Conservation (phyloP, 192 early-diverging fungal species). For the Geranomyces variabilis region DNA sequence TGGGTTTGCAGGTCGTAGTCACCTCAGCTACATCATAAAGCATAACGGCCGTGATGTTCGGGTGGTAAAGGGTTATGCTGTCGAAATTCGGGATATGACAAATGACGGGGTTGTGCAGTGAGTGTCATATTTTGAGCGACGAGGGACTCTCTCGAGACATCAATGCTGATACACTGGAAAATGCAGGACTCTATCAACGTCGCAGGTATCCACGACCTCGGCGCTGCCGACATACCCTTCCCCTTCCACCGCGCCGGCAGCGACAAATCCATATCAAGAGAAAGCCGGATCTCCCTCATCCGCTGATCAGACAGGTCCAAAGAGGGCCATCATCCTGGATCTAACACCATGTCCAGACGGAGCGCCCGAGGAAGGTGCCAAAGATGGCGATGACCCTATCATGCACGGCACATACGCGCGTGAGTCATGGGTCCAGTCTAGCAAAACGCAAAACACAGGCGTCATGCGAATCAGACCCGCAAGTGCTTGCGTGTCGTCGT, state of each 20-base stretch:
- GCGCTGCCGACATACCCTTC: not conserved
- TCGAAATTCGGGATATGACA: constrained; percentile 14
- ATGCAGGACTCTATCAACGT: not conserved
- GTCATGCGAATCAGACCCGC: constrained; percentile 1
- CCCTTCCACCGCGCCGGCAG: not conserved
- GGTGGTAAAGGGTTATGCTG: constrained; percentile 24
- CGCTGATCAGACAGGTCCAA: not conserved
- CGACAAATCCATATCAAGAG: not conserved
- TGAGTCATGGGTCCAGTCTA: constrained; percentile 5
- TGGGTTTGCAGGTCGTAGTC: constrained; percentile 18
- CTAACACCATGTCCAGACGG: not conserved
- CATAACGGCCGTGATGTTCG: constrained; percentile 27
- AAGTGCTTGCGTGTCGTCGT: not conserved
- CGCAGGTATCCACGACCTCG: not conserved
- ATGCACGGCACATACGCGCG: not conserved
- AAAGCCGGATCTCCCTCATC: not conserved
- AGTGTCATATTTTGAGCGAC: not conserved
- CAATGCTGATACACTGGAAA: too few relatives aligned
- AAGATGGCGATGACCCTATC: not conserved
- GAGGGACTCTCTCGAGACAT: not conserved
- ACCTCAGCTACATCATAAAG: constrained; percentile 21
- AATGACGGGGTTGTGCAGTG: not conserved
- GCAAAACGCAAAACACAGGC: not conserved
- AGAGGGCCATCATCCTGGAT: constrained; percentile 2
- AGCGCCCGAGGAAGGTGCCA: not conserved